These are phyloP conservation scores for Fusarium pseudograminearum DNA, from an alignment of 2,329 filamentous ascomycete species.

Conservation along the genomic window DNA sequence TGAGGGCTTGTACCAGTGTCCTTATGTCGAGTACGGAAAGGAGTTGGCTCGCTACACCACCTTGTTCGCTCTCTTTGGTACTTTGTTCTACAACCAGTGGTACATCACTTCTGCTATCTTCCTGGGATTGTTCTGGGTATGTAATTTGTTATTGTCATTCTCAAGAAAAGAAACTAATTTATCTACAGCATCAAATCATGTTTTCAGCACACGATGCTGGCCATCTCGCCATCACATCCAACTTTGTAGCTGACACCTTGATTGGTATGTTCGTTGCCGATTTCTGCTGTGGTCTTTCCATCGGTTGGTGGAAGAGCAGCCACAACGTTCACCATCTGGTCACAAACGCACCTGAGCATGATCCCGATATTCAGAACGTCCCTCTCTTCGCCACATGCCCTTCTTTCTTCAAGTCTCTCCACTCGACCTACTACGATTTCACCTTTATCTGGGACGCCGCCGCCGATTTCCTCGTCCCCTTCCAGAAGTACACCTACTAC, in stretches of 20 bases:
- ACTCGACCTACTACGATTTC: slow-evolving; percentile 75
- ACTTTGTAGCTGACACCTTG: slow-evolving; percentile 68
- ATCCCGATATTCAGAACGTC: slow-evolving; percentile 73
- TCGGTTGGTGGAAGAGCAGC: slow-evolving; percentile 77
- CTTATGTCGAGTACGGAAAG: slow-evolving; percentile 68
- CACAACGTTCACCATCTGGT: slow-evolving; percentile 77
- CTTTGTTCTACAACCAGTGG: slow-evolving; percentile 62
- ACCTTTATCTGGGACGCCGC: slow-evolving; percentile 72
- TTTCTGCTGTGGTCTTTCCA: slow-evolving; percentile 73
- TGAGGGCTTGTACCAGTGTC: slow-evolving; percentile 69
- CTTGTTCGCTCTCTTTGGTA: slow-evolving; percentile 63
- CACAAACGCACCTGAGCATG: slow-evolving; percentile 72
- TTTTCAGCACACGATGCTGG: slow-evolving; percentile 75
- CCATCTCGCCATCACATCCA: slow-evolving; percentile 71
- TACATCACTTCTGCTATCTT: slow-evolving; percentile 69
- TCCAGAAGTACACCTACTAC: slow-evolving; percentile 77
- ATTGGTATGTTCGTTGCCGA: slow-evolving; percentile 73
- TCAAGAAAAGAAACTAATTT: slow-evolving; percentile 28
- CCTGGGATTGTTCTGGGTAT: slow-evolving; percentile 72
- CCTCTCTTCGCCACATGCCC: slow-evolving; percentile 77
- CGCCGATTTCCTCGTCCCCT: slow-evolving; percentile 69
- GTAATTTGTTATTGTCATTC: not conserved
- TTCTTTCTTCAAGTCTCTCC: slow-evolving; percentile 72
- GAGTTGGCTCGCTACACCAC: slow-evolving; percentile 66
- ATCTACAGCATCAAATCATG: slow-evolving; percentile 72